Conservation (phyloP, 805 yeast species). For the Nakazawaea holstii region DNA sequence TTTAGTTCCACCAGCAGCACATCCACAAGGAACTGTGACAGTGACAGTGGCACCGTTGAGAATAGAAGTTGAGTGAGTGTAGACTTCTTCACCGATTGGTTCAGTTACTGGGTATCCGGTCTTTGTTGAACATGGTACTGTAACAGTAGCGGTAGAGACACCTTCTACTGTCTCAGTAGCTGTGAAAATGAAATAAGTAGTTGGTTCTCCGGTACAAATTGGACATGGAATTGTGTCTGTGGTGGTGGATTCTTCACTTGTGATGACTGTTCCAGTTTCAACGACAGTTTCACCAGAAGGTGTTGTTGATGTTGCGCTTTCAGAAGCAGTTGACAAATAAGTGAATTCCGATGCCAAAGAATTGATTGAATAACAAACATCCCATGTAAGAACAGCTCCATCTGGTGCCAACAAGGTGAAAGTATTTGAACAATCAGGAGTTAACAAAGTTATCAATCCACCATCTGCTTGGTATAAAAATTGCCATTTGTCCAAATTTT, state of each 20-base stretch:
- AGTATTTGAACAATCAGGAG: slow-evolving; percentile 10
- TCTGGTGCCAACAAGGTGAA: slow-evolving; percentile 5
- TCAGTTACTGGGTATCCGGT: slow-evolving; percentile 15
- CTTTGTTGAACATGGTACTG: slow-evolving; percentile 10
- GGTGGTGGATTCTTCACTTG: slow-evolving; percentile 4
- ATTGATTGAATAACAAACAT: slow-evolving; percentile 5
- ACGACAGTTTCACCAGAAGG: neutral
- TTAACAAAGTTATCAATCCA: slow-evolving; percentile 2
- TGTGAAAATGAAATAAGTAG: slow-evolving; percentile 8
- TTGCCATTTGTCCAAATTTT: slow-evolving; percentile 7
- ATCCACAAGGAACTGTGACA: slow-evolving; percentile 4
- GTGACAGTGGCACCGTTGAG: neutral
- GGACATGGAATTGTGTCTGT: slow-evolving; percentile 9
- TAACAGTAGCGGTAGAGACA: neutral
- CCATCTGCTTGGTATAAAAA: slow-evolving; percentile 5
- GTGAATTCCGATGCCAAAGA: slow-evolving; percentile 4
- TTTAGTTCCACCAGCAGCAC: slow-evolving; percentile 9
- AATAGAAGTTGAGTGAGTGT: neutral
- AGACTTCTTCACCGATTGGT: neutral
- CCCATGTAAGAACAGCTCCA: neutral
- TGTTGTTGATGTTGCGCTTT: neutral
- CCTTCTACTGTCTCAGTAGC: slow-evolving; percentile 6
- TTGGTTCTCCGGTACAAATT: slow-evolving; percentile 9
- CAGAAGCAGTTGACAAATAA: neutral
- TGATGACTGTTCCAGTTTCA: neutral